These are phyloP conservation scores for Cucurbita maxima DNA, from an alignment of 306 rosid genomes.

Conservation along the genomic window DNA sequence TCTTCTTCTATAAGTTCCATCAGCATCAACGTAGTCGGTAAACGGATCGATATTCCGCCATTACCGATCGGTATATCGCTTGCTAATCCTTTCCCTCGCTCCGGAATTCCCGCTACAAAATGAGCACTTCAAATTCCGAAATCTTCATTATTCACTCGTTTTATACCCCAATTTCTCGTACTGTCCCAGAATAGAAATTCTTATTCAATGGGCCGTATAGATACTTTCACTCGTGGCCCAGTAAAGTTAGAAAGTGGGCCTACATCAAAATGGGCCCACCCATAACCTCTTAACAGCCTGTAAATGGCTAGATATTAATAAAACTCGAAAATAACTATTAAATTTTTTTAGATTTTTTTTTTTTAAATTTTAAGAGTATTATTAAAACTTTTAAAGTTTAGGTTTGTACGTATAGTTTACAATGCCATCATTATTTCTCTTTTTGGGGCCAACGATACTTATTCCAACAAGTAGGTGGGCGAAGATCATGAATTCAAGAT, in stretches of 20 bases:
- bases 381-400: too few species aligned
- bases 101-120: not conserved
- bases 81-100: not conserved
- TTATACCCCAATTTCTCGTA: not conserved
- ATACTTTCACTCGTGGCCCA: not conserved
- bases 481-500: too few species aligned
- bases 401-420: too few species aligned
- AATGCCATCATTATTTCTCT: too few species aligned
- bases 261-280: not conserved
- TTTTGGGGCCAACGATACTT: too few species aligned
- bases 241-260: not conserved
- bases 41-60: not conserved
- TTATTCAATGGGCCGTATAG: not conserved
- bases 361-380: too few species aligned
- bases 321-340: too few species aligned
- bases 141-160: not conserved
- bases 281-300: not conserved
- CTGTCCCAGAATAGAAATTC: not conserved
- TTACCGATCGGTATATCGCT: not conserved
- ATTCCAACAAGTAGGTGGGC: too few species aligned
- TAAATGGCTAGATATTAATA: too few species aligned
- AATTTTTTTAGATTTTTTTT: too few species aligned
- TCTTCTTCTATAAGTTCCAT: not conserved
- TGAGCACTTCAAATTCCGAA: not conserved
- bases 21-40: not conserved